Evolutionary conservation across 768 basidiomycete genomes (phyloP).

Genomic region (Lactifluus pinguis): DNA sequence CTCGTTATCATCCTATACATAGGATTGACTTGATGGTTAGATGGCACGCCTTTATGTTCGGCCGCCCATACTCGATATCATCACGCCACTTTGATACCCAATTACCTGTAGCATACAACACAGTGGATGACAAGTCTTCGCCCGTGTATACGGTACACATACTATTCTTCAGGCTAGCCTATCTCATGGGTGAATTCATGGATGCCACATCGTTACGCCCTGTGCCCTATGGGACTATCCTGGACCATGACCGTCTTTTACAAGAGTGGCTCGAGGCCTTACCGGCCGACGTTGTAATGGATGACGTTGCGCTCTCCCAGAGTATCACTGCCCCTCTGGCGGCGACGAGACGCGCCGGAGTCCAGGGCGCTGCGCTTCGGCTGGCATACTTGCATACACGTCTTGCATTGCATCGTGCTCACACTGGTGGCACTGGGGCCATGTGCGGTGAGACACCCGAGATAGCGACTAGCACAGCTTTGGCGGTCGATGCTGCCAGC

Average conservation of each 20-base stretch:
- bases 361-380: slow-evolving; percentile 75
- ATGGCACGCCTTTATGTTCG: slow-evolving; percentile 87
- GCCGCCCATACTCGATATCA: slow-evolving; percentile 63
- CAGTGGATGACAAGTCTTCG: slow-evolving; percentile 50
- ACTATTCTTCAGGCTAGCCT: slow-evolving; percentile 67
- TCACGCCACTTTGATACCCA: slow-evolving; percentile 81
- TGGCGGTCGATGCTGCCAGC: slow-evolving; percentile 68
- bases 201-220: slow-evolving; percentile 69
- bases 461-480: slow-evolving; percentile 44
- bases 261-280: slow-evolving; percentile 71
- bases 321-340: slow-evolving; percentile 56
- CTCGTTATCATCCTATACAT: slow-evolving; percentile 5
- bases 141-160: slow-evolving; percentile 68
- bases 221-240: slow-evolving; percentile 64
- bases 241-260: slow-evolving; percentile 62
- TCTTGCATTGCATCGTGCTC: slow-evolving; percentile 76
- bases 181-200: slow-evolving; percentile 77
- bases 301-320: slow-evolving; percentile 66
- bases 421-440: slow-evolving; percentile 35
- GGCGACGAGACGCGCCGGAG: slow-evolving; percentile 55
- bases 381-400: slow-evolving; percentile 75
- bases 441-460: slow-evolving; percentile 17
- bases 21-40: slow-evolving; percentile 29
- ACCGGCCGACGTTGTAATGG: slow-evolving; percentile 63
- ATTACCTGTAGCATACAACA: slow-evolving; percentile 60